Evolutionary conservation across 129 eudicot genomes (phyloP), one percentile per base, ranked within the genome.

Genomic region (Dittrichia graveolens): DNA sequence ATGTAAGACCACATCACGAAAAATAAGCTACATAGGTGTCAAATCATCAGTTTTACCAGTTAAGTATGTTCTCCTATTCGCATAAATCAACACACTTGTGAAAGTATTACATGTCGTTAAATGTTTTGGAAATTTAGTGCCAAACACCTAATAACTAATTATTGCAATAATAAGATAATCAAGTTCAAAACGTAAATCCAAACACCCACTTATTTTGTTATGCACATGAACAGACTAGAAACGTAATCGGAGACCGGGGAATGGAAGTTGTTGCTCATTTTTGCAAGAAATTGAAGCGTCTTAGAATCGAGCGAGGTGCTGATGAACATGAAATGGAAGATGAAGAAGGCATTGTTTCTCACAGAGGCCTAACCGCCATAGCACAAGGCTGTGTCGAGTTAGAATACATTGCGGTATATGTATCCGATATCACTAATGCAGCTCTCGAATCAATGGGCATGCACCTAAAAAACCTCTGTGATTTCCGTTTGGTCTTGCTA

Each of bases 271-370:
- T 91, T 35, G 86, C 84, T 7, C 78, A 64, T 59, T 69, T 7
- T 65, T 91, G 96, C 79, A 86, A 84, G 78, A 82, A 68, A 73
- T 16, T 91, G 75, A 86, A 73, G 85, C 62, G 96, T 39, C 91
- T 91, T 47, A 77, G 97, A 70, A 88, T 91, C 34, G 96, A 91
- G 80, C 80, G 93, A 59, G 96, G 93, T n/a, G 96, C 83, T 7
- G 97, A 88, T 75, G 97, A 91, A 52, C 90, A 83, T 38, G 95
- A 73, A 69, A 83, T 85, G 85, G 95, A 85, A 73, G 95, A 81
- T 48, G 95, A 78, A 75, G 89, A 82, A 72, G 97, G 97, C 50
- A 66, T 86, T 6, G 90, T 91, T 61, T 80, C 97, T 7, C 96
- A 91, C 35, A 78, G 85, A 80, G 97, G 97, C 8, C 66, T 91